A percentile compares a stretch with the other conserved stretches of the same genome.
These are phyloP conservation scores for Talaromyces sp. DNA, from an alignment of 2,329 filamentous ascomycete genomes.

Conservation along the genomic window DNA sequence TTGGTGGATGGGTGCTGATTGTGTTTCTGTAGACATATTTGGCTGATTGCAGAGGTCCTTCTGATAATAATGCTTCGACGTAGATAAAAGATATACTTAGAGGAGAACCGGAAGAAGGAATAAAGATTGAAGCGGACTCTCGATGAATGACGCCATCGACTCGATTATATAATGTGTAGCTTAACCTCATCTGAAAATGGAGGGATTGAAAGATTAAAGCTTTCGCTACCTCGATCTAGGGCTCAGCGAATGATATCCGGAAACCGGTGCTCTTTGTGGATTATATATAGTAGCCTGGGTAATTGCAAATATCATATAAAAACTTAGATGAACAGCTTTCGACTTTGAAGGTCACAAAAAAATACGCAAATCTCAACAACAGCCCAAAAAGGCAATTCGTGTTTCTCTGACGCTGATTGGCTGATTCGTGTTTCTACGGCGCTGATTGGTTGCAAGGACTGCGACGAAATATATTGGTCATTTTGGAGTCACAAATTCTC, in stretches of 20 bases:
- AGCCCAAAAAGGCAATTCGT: not conserved
- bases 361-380: not conserved
- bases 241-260: too few relatives aligned
- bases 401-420: not conserved
- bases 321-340: too few relatives aligned
- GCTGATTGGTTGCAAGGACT: not conserved
- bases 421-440: not conserved
- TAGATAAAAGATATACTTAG: too few relatives aligned
- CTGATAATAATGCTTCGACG: not conserved
- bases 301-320: too few relatives aligned
- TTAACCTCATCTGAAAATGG: not conserved
- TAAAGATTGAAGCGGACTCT: too few relatives aligned
- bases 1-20: constrained; percentile 20
- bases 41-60: not conserved
- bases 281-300: too few relatives aligned
- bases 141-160: not conserved
- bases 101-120: too few relatives aligned
- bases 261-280: too few relatives aligned
- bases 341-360: too few relatives aligned
- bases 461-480: not conserved
- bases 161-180: not conserved
- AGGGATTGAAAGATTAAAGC: too few relatives aligned
- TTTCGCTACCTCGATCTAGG: too few relatives aligned
- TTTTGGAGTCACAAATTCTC: too few relatives aligned
- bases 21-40: constrained; percentile 1